These are phyloP conservation scores for Trichoderma asperellum DNA, from an alignment of 2,329 filamentous ascomycete species.

Conservation along the genomic window DNA sequence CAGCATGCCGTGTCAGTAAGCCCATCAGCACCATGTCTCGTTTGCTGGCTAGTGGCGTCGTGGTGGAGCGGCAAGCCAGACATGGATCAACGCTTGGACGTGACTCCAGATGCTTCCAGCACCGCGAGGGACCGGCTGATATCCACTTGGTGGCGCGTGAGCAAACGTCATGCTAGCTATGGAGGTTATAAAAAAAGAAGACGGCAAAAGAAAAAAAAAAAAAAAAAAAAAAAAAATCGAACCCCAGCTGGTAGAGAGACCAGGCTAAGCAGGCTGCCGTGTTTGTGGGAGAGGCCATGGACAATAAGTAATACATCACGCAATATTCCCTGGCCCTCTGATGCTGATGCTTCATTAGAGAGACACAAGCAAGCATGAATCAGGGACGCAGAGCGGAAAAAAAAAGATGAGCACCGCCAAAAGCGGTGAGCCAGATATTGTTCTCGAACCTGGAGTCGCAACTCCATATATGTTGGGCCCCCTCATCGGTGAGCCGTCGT, in stretches of 20 bases:
- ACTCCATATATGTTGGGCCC: background rate
- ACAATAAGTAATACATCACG: background rate
- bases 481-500: constrained; percentile 19
- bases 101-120: constrained; percentile 2
- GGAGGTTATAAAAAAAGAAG: no score
- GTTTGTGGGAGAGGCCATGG: background rate
- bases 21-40: constrained; percentile 25
- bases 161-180: constrained; percentile 9
- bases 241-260: background rate
- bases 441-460: constrained; percentile 8
- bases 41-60: constrained; percentile 19
- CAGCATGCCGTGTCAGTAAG: constrained; percentile 14
- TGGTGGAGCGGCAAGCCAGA: constrained; percentile 15
- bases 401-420: constrained; percentile 3
- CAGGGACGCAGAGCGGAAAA: background rate
- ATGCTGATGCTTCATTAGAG: background rate
- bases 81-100: constrained; percentile 10
- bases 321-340: background rate
- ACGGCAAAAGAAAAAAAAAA: background rate
- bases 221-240: background rate
- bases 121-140: background rate
- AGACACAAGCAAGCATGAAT: background rate
- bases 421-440: constrained; percentile 20
- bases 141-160: background rate
- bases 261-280: background rate